These are phyloP conservation scores for Umbelopsis sp. DNA, from an alignment of 371 early-diverging fungal species.

Conservation along the genomic window DNA sequence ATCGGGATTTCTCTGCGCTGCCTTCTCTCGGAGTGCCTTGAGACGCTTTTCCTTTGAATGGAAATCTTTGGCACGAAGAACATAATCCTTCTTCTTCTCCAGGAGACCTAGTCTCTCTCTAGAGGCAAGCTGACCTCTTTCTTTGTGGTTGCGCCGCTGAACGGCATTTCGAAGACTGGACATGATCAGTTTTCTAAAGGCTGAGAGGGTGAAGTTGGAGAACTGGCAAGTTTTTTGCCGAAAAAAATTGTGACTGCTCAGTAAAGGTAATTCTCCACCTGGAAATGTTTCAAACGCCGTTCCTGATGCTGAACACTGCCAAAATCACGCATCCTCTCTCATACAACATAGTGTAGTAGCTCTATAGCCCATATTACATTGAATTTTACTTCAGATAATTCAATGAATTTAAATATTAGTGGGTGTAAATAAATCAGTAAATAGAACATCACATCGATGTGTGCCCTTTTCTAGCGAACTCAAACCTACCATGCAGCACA, in stretches of 20 bases:
- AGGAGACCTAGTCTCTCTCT: constrained; percentile 82
- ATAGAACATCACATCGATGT: too few relatives aligned
- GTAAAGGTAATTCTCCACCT: background rate
- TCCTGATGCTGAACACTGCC: too few relatives aligned
- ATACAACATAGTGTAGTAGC: too few relatives aligned
- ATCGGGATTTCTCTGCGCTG: constrained; percentile 89
- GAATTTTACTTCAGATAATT: too few relatives aligned
- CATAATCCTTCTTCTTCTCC: constrained; percentile 98
- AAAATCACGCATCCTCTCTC: too few relatives aligned
- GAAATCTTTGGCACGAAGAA: constrained; percentile 91
- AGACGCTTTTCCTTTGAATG: constrained; percentile 84
- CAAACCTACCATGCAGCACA: too few relatives aligned
- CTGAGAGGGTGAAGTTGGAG: background rate
- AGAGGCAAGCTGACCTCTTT: constrained; percentile 81
- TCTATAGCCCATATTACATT: too few relatives aligned
- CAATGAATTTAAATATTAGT: too few relatives aligned
- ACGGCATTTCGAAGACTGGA: constrained; percentile 81
- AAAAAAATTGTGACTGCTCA: constrained; percentile 9
- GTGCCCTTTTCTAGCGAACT: too few relatives aligned
- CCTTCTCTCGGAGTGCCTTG: constrained; percentile 84
- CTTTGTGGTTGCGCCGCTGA: constrained; percentile 89
- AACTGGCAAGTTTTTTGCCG: background rate
- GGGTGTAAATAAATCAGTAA: too few relatives aligned
- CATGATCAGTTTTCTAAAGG: constrained; percentile 33
- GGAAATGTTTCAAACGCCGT: too few relatives aligned